Percentiles rank a stretch among this genome's conserved stretches.
Conservation (phyloP, 495 filamentous ascomycete species). For the Talaromyces trachyspermus region DNA sequence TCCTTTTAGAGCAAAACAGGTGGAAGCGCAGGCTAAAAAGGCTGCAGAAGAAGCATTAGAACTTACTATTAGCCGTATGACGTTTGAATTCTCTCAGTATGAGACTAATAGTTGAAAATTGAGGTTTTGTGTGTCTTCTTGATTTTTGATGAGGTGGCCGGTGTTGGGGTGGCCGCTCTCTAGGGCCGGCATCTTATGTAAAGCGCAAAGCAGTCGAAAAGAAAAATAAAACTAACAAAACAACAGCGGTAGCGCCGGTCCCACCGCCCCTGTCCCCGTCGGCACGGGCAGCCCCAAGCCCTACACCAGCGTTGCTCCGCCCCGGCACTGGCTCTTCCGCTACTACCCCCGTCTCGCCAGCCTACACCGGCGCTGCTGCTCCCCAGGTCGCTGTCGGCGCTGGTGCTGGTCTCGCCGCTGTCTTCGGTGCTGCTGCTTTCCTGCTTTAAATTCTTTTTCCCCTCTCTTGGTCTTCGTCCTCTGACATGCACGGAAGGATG, state of each 20-base stretch:
- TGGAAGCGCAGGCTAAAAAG: too few species aligned
- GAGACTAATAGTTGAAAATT: too few species aligned
- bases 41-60: too few species aligned
- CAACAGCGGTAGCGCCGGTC: conserved; percentile 15
- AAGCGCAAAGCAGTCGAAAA: too few species aligned
- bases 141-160: too few species aligned
- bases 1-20: too few species aligned
- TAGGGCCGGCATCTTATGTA: too few species aligned
- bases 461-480: neutral
- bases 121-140: too few species aligned
- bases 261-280: conserved; percentile 48
- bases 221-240: neutral
- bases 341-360: conserved; percentile 43
- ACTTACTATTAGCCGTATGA: too few species aligned
- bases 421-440: conserved; percentile 67
- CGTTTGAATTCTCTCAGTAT: too few species aligned
- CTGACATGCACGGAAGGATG: neutral
- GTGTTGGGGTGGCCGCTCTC: too few species aligned
- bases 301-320: conserved; percentile 20
- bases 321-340: conserved; percentile 28
- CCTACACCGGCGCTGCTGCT: conserved; percentile 48
- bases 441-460: conserved; percentile 56
- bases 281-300: conserved; percentile 17
- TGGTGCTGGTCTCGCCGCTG: conserved; percentile 63
- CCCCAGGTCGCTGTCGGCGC: conserved; percentile 44